Base-by-base conservation (phyloP, 192 early-diverging fungal genomes). In the Oehlia diaphana region DNA sequence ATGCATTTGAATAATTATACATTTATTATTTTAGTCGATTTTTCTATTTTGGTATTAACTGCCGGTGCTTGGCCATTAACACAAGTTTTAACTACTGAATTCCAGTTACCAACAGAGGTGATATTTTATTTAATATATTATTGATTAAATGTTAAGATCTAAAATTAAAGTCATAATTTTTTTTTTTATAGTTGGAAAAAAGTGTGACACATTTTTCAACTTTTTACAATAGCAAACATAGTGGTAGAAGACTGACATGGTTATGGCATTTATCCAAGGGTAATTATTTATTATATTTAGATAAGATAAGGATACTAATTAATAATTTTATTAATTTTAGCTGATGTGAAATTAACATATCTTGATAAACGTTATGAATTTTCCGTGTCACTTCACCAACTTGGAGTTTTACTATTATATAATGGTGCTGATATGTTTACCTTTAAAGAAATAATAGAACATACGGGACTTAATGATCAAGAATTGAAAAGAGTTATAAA, bases 21-120 rank as follows among this genome's bases (percentile, higher is more conserved):
- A 68, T 47, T 47, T 39, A 70, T 74, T 47, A 26, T 26, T 4
- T 13, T 75, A 89, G 91, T 91, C 31, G 93, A 92, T 72, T 94
- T 95, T 79, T 84, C 87, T 58, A 90, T 93, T 49, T 80, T 92
- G 12, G 93, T 96, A 4, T 79, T 96, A 33, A 96, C 93, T 39
- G 87, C 90, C 13, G 94, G 94, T 63, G 92, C 93, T 14, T 96
- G 95, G 95, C 95, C 95, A 21, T 80, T 95, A 26, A 87, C 89
- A 21, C 91, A 92, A 74, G 83, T 90, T 6, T 88, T 93, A 7
- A 83, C 88, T 2, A 88, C 91, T 39, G 86, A 90, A 74, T 93
- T 96, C 33, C 91, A 92, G 80, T 88, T 98, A 63, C 98, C 98
- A 23, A 86, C 91, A 28, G 93, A 95, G 87, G 90, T 99, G 86